Evolutionary conservation across 202 grass and related monocot species (phyloP).

Genomic region (Panicum virgatum): DNA sequence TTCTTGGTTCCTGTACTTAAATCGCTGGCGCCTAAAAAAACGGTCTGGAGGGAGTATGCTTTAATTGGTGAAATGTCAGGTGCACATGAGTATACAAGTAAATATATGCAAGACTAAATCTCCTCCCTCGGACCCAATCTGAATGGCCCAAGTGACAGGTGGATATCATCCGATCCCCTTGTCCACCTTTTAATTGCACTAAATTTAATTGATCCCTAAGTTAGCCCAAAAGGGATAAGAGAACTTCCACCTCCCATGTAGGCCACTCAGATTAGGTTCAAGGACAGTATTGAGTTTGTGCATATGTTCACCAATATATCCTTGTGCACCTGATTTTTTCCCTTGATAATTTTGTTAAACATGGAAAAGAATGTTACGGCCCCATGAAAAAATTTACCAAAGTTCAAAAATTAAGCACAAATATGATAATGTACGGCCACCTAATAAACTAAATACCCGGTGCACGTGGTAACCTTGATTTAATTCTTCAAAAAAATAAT

Average conservation of each 20-base stretch:
- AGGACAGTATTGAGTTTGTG: background rate
- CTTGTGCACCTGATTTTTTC: background rate
- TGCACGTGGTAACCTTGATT: background rate
- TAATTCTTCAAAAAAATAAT: constrained; percentile 23
- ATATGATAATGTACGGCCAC: background rate
- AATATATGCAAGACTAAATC: background rate
- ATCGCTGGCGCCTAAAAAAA: too few relatives aligned
- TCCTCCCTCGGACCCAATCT: background rate
- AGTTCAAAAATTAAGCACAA: background rate
- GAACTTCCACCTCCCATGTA: background rate
- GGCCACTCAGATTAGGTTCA: background rate
- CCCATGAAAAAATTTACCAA: background rate
- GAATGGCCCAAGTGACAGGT: background rate
- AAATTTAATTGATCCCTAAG: background rate
- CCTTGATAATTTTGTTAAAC: background rate
- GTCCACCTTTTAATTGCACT: background rate
- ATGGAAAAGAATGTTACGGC: background rate
- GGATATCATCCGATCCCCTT: background rate
- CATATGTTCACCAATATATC: background rate
- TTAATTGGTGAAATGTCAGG: background rate
- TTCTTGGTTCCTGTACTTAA: too few relatives aligned
- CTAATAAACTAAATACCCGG: constrained; percentile 15
- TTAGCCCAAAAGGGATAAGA: background rate
- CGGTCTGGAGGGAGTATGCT: too few relatives aligned
- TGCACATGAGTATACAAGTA: background rate